Percentiles rank a stretch among this genome's conserved stretches.
Conservation (phyloP, 805 yeast genomes). For the Candida xyloterini region DNA sequence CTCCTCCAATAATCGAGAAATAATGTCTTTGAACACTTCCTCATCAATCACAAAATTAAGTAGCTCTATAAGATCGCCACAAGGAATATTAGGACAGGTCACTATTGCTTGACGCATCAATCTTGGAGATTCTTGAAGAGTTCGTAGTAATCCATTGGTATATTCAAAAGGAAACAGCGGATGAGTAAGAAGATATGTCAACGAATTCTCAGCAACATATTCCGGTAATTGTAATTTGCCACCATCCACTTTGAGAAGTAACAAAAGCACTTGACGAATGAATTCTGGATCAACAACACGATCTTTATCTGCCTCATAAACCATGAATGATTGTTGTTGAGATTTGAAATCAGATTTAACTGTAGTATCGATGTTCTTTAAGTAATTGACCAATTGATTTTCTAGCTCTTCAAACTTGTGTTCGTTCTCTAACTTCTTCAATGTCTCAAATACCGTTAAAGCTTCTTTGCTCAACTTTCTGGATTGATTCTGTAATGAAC, state of each 20-base stretch:
- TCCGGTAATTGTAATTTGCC: conserved; percentile 23
- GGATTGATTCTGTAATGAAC: conserved; percentile 25
- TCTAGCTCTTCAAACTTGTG: conserved; percentile 32
- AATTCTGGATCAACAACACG: conserved; percentile 60
- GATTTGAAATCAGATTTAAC: conserved; percentile 19
- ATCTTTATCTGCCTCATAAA: conserved; percentile 64
- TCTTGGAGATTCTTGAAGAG: conserved; percentile 51
- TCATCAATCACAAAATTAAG: conserved; percentile 54
- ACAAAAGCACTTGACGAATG: conserved; percentile 39
- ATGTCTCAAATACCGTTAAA: conserved; percentile 27
- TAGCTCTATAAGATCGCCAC: conserved; percentile 61
- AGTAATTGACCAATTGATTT: conserved; percentile 27
- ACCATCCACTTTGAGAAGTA: conserved; percentile 31
- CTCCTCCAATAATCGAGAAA: conserved; percentile 64
- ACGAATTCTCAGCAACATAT: conserved; percentile 53
- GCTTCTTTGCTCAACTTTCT: conserved; percentile 23
- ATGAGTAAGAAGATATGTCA: conserved; percentile 78
- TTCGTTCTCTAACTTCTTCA: conserved; percentile 23
- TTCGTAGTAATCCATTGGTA: conserved; percentile 52
- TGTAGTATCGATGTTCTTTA: conserved; percentile 24
- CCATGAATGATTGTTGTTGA: conserved; percentile 35
- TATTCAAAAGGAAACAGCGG: conserved; percentile 73
- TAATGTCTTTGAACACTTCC: conserved; percentile 65
- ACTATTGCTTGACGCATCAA: conserved; percentile 79
- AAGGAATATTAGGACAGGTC: conserved; percentile 67